These are phyloP conservation scores for Daphne laureola DNA, from an alignment of 441 rosid species.

Conservation along the genomic window DNA sequence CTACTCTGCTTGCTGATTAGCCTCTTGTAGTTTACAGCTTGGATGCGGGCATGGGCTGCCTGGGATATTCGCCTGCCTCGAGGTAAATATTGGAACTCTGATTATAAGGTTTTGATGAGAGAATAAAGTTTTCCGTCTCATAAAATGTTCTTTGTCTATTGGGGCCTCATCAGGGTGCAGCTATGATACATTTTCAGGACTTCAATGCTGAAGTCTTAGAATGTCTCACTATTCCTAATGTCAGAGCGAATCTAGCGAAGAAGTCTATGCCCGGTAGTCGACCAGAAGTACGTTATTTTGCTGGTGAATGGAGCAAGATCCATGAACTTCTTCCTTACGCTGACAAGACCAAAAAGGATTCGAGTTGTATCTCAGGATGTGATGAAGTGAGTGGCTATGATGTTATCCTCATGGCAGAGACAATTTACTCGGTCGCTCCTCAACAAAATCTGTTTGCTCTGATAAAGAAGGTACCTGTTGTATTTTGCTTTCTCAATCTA, in stretches of 20 bases:
- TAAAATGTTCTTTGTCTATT: neutral
- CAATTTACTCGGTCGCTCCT: conserved; percentile 66
- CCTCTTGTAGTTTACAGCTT: conserved; percentile 43
- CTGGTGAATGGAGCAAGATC: conserved; percentile 85
- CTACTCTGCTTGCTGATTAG: conserved; percentile 13
- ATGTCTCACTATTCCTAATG: conserved; percentile 77
- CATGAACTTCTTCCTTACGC: conserved; percentile 55
- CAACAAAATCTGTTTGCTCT: conserved; percentile 62
- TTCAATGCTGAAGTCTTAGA: conserved; percentile 81
- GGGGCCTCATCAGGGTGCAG: conserved; percentile 51
- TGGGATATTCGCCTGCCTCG: conserved; percentile 60
- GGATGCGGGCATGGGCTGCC: conserved; percentile 96
- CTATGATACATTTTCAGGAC: conserved; percentile 70
- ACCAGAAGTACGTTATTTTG: conserved; percentile 53
- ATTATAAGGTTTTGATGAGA: neutral
- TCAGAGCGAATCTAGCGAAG: conserved; percentile 42
- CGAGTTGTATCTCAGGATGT: conserved; percentile 16
- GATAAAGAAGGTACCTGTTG: conserved; percentile 52
- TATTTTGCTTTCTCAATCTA: neutral
- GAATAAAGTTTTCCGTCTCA: neutral
- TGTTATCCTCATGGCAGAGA: conserved; percentile 85
- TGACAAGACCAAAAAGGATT: conserved; percentile 24
- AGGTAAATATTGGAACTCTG: conserved; percentile 35
- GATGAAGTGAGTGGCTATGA: conserved; percentile 48
- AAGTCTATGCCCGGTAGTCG: conserved; percentile 11